Base-by-base conservation (phyloP, 495 filamentous ascomycete genomes). In the Penicillium longicatenatum region DNA sequence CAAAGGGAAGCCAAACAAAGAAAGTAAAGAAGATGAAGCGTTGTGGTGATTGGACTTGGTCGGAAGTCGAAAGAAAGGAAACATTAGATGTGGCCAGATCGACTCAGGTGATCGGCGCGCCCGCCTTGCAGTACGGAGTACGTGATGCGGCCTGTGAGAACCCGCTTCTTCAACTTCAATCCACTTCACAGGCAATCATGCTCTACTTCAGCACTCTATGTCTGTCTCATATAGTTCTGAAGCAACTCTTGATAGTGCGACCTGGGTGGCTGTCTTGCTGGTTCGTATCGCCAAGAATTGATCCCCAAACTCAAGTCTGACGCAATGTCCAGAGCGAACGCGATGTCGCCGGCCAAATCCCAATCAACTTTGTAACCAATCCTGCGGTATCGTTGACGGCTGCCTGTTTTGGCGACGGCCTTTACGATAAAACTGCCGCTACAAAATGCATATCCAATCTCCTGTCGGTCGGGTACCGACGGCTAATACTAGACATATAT, bases 401-500 rank as follows among this genome's bases (percentile, higher is more conserved):
- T 17, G 85, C 83, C 16, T 89, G 86, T 60, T 89, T 89, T 63
- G 68, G 74, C 10, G 58, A 81, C 58, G 68, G 74, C 17, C 65
- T 71, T 21, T 87, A 81, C 64, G 79, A 81, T 51, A 69, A 75
- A 60, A 60, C 63, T 9, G 67, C 69, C 5, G 78, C 77, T 7
- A 70, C 67, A 16, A 71, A 73, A 62, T 89, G 86, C 64, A 62
- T 88, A 17, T 86, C 84, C 4, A 87, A 86, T 62, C 71, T 89
- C 2, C 73, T 89, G 3, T 76, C 81, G 1, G 69, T 78, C 9
- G 84, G 82, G n/a, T 87, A 82, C 56, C 74, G 78, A 30, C 76
- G 82, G 50, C 79, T 88, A 30, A 65, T 82, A 31, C 65, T 86
- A n/a, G 86, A 89, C 63, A 52, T 88, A 6, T 89, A 86, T 62